Evolutionary conservation across 1,284 basidiomycete genomes (phyloP), one percentile per base, ranked within the genome.

Genomic region (Stygiomarasmius scandens): DNA sequence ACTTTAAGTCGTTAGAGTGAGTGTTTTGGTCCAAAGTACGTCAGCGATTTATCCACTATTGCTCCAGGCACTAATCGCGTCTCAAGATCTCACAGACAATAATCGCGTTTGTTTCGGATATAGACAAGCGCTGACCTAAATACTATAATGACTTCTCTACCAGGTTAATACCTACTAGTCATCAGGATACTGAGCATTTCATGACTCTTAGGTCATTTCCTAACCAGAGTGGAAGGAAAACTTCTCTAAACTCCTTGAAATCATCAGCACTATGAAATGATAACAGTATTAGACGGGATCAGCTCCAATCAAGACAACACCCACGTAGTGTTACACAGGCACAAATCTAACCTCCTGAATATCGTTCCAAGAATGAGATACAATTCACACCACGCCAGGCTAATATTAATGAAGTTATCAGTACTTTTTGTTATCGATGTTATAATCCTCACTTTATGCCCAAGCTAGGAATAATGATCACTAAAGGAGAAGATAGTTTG

Each of bases 321-420:
- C 5, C 49, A 55, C 54, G 54, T 55, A 41, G 51, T 58, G 16
- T 46, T 34, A n/a, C 19, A 58, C 1, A 68, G 45, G 36, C 51
- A 36, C 49, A 71, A 44, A 24, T 70, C 62, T 36, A 70, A 62
- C 24, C 62, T 62, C 12, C 70, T 62, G 56, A 70, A 68, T 14
- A 71, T 24, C 43, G 66, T 61, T 10, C 64, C 66, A 20, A 70
- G 56, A 10, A 61, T 52, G 24, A 70, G 55, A 52, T 67, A 69
- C 14, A 70, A 38, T 53, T 70, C 68, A 57, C 67, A 67, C 52
- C 64, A 69, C 1, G 62, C 69, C 16, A 71, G 52, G 49, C 69
- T 71, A 41, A 2, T n/a, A 3, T 24, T 14, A 8, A 22, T 4
- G n/a, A 3, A 8, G 22, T 23, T 34, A 8, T 34, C 32, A 14